Evolutionary conservation across 2,329 filamentous ascomycete genomes (phyloP).

Genomic region (Epichloe hybrida): DNA sequence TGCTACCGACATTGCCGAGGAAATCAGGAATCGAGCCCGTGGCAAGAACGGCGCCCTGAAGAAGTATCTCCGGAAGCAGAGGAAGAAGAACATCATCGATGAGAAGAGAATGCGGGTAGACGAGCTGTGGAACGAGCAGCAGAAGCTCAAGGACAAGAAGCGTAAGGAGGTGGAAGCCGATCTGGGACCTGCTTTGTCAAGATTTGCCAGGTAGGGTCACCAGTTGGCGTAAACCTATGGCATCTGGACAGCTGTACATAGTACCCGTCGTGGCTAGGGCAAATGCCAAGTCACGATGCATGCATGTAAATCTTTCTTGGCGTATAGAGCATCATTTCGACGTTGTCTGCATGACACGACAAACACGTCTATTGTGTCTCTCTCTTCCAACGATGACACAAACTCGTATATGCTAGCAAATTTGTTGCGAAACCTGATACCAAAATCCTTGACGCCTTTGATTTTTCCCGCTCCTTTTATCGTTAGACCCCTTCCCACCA

Average conservation of each 20-base stretch:
- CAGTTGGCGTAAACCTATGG: conserved; percentile 25
- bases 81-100: conserved; percentile 87
- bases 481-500: neutral
- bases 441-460: neutral
- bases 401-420: neutral
- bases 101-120: conserved; percentile 82
- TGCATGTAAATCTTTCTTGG: neutral
- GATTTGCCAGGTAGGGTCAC: conserved; percentile 66
- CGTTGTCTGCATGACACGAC: neutral
- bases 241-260: conserved; percentile 4
- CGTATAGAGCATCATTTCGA: neutral
- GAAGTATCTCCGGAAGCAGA: conserved; percentile 83
- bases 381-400: neutral
- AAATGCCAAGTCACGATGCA: neutral
- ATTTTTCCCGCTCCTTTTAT: neutral
- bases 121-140: conserved; percentile 62
- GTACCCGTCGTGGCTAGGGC: conserved; percentile 7
- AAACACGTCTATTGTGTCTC: neutral
- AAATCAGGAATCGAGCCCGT: conserved; percentile 62
- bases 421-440: neutral
- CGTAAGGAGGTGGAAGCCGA: conserved; percentile 52
- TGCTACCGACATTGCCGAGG: conserved; percentile 40
- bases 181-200: conserved; percentile 70
- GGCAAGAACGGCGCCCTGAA: conserved; percentile 83
- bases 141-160: conserved; percentile 51